These are phyloP conservation scores for Coemansia asiatica DNA, from an alignment of 192 early-diverging fungal species.

Conservation along the genomic window DNA sequence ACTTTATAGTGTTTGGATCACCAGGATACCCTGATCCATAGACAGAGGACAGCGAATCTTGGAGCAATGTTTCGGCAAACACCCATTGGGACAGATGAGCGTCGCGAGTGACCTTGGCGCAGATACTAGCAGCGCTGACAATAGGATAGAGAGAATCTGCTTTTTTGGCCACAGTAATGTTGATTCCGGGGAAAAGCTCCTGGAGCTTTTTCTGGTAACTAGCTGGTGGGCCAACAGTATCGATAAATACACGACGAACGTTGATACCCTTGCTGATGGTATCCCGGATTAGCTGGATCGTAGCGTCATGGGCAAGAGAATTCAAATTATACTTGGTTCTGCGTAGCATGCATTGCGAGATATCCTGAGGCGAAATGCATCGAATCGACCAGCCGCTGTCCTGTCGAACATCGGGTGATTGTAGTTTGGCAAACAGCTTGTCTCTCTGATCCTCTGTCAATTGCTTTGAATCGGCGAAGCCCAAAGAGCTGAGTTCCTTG, in stretches of 20 bases:
- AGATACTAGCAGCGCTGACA: conserved; percentile 94
- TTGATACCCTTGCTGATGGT: conserved; percentile 64
- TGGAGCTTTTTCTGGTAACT: conserved; percentile 81
- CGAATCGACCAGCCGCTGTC: conserved; percentile 83
- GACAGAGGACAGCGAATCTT: conserved; percentile 42
- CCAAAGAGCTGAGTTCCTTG: conserved; percentile 65
- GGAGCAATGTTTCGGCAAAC: conserved; percentile 47
- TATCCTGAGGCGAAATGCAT: conserved; percentile 84
- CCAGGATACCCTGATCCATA: conserved; percentile 92
- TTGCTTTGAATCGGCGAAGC: conserved; percentile 96
- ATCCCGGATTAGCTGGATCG: conserved; percentile 77
- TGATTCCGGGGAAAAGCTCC: conserved; percentile 70
- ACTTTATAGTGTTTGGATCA: conserved; percentile 87
- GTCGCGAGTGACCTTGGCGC: conserved; percentile 78
- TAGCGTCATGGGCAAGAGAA: conserved; percentile 89
- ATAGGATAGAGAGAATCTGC: conserved; percentile 92
- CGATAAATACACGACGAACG: conserved; percentile 80
- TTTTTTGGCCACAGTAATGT: conserved; percentile 88
- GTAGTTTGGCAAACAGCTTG: conserved; percentile 65
- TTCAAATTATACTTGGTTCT: conserved; percentile 90
- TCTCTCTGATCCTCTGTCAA: conserved; percentile 76
- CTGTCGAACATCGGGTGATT: conserved; percentile 48
- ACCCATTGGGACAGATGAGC: conserved; percentile 42
- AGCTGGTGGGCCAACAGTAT: conserved; percentile 91
- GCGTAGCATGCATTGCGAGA: conserved; percentile 87